A percentile compares a stretch with the other conserved stretches of the same genome.
Evolutionary conservation across 169 alveolate species (phyloP).

Genomic region (Babesia divergens): DNA sequence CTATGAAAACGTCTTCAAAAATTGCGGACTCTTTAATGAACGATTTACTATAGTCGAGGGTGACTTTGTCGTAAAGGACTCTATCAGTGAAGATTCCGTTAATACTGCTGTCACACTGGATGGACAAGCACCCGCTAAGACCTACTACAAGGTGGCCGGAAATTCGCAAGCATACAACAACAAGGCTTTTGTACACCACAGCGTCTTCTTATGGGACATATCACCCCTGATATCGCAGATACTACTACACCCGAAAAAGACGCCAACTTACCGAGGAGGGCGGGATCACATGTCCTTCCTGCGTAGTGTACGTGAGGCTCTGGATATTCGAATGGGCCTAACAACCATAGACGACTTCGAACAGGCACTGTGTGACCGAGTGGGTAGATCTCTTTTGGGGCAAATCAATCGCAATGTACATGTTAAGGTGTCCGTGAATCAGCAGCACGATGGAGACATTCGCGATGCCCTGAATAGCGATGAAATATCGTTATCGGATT

Average conservation of each 20-base stretch:
- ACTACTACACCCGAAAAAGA: slow-evolving; percentile 57
- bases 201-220: slow-evolving; percentile 69
- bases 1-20: slow-evolving; percentile 15
- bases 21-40: slow-evolving; percentile 20
- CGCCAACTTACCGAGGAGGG: slow-evolving; percentile 65
- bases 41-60: slow-evolving; percentile 35
- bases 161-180: slow-evolving; percentile 72
- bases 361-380: neutral
- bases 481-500: neutral
- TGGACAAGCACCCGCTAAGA: neutral
- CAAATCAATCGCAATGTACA: neutral
- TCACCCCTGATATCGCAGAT: slow-evolving; percentile 64
- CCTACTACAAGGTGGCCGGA: slow-evolving; percentile 71
- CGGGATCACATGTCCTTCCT: slow-evolving; percentile 65
- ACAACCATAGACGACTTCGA: slow-evolving; percentile 8
- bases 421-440: slow-evolving; percentile 1
- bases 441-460: neutral
- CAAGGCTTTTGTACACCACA: slow-evolving; percentile 73
- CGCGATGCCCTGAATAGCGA: neutral
- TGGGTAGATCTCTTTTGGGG: neutral
- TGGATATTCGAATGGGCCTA: neutral
- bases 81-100: neutral
- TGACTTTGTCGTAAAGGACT: slow-evolving; percentile 41
- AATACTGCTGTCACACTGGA: slow-evolving; percentile 11
- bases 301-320: slow-evolving; percentile 18